Percentiles rank a stretch among this genome's conserved stretches.
phyloP scores from a whole-genome alignment of 306 rosid genomes.

The Rosa persica region DNA sequence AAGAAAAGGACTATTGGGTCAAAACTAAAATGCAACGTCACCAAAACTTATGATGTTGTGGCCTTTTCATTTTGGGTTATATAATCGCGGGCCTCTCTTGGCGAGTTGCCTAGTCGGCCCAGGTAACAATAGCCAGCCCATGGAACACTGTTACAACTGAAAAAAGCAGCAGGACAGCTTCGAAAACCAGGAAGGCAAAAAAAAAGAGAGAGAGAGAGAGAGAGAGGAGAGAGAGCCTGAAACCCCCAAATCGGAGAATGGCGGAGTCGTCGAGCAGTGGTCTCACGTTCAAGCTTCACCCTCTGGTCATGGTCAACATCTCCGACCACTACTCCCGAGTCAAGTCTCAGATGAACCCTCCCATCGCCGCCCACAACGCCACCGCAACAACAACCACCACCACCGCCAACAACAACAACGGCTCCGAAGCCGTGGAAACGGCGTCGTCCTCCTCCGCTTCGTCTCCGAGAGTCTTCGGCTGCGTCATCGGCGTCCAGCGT shows the following conservation, averaged over 20 bases:
- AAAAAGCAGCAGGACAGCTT: too few species aligned
- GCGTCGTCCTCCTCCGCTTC: slow-evolving; percentile 3
- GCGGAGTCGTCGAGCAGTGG: slow-evolving; percentile 96
- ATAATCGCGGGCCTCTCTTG: neutral
- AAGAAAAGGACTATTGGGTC: too few species aligned
- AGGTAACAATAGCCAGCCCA: neutral
- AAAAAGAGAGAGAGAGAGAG: neutral
- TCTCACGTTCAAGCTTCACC: slow-evolving; percentile 91
- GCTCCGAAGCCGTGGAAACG: slow-evolving; percentile 33
- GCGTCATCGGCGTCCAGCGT: slow-evolving; percentile 95
- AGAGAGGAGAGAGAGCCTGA: neutral
- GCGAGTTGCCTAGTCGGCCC: neutral
- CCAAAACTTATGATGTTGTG: too few species aligned
- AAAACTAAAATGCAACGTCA: too few species aligned
- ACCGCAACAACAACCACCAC: neutral
- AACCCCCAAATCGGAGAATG: slow-evolving; percentile 32
- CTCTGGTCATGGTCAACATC: slow-evolving; percentile 89
- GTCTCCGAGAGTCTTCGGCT: slow-evolving; percentile 66
- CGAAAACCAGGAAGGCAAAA: neutral
- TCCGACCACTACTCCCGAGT: slow-evolving; percentile 92
- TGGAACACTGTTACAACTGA: neutral
- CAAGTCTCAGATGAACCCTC: slow-evolving; percentile 76
- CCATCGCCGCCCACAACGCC: slow-evolving; percentile 22
- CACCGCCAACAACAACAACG: slow-evolving; percentile 12
- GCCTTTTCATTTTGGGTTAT: neutral